Base-by-base conservation (phyloP, 2,329 filamentous ascomycete species). In the Pseudogymnoascus sp. region DNA sequence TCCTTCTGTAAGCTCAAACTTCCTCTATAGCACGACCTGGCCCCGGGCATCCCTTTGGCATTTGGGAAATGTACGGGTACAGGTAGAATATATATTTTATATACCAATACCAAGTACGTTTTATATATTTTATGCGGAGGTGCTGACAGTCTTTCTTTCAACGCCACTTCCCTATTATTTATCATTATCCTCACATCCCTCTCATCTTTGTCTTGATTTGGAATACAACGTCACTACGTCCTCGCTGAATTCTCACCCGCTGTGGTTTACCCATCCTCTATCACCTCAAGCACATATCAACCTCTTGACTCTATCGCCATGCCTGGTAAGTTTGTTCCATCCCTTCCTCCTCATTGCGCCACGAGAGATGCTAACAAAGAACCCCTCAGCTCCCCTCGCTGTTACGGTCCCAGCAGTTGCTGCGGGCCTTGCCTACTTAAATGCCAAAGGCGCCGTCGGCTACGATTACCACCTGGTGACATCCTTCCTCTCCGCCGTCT, bases 401-500 rank as follows among this genome's bases (percentile, higher is more conserved):
- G 66, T 85, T 59, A 79, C 84, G 6, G 77, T 82, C 28, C 85
- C 89, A 16, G 87, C 87, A 14, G 82, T 84, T 50, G 81, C 82
- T 31, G 88, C 89, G 4, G 81, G 82, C 3, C 77, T 89, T n/a
- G 89, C 90, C 33, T 96, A 96, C 73, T 75, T 93, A 68, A 91
- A 95, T 72, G 91, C 89, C 43, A 86, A 84, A 72, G 82, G 81
- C 64, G 81, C 83, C 6, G 69, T 93, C 50, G 86, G 79, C 72
- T 86, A 90, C 72, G 91, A 96, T 74, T 73, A 79, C 46, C 72
- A 76, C 6, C 73, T 92, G 14, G 70, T 93, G n/a, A 79, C 77
- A 35, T 80, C 81, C 61, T 74, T 84, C 40, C 38, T 84, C 11
- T 79, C 79, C 31, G 75, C 81, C 16, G 69, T 77, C 11, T 65